Evolutionary conservation across 176 grass and related monocot genomes (phyloP).

Genomic region (Urochloa ruziziensis): DNA sequence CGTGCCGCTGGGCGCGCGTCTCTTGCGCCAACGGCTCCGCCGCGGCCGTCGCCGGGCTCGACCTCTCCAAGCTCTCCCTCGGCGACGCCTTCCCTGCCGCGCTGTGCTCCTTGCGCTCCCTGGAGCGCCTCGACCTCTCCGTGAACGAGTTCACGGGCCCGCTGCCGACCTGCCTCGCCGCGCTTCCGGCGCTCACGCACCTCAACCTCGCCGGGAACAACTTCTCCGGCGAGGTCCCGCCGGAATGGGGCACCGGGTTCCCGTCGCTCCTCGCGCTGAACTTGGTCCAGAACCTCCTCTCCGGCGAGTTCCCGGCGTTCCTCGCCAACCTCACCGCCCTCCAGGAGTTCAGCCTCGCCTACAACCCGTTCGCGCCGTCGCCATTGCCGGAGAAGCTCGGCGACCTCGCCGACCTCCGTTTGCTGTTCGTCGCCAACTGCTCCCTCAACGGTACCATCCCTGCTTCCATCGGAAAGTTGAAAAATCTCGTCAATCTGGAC

Average conservation of each 20-base stretch:
- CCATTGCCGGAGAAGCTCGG: conserved; percentile 51
- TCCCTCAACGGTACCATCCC: conserved; percentile 65
- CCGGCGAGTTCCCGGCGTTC: conserved; percentile 59
- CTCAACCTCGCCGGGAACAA: conserved; percentile 73
- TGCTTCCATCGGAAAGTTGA: conserved; percentile 51
- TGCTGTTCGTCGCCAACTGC: conserved; percentile 62
- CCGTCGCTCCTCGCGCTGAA: conserved; percentile 42
- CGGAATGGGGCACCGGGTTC: conserved; percentile 51
- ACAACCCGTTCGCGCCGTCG: conserved; percentile 68
- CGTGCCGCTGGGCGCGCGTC: conserved; percentile 68
- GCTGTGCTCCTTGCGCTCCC: conserved; percentile 45
- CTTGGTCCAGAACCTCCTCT: conserved; percentile 53
- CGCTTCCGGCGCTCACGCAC: conserved; percentile 37
- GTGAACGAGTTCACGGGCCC: conserved; percentile 41
- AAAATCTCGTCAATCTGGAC: conserved; percentile 64
- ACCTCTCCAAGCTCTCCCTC: conserved; percentile 51
- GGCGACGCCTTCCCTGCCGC: conserved; percentile 46
- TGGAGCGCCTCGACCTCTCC: conserved; percentile 62
- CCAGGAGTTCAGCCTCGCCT: conserved; percentile 57
- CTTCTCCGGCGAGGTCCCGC: conserved; percentile 66
- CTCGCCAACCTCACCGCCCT: conserved; percentile 50
- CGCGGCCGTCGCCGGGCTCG: conserved; percentile 28
- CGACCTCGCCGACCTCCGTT: conserved; percentile 47
- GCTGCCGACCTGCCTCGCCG: conserved; percentile 47
- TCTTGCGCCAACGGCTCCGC: conserved; percentile 23